Percentiles rank a stretch among this genome's conserved stretches.
Conservation (phyloP, 73 alveolate genomes). For the Uronychia binucleata region DNA sequence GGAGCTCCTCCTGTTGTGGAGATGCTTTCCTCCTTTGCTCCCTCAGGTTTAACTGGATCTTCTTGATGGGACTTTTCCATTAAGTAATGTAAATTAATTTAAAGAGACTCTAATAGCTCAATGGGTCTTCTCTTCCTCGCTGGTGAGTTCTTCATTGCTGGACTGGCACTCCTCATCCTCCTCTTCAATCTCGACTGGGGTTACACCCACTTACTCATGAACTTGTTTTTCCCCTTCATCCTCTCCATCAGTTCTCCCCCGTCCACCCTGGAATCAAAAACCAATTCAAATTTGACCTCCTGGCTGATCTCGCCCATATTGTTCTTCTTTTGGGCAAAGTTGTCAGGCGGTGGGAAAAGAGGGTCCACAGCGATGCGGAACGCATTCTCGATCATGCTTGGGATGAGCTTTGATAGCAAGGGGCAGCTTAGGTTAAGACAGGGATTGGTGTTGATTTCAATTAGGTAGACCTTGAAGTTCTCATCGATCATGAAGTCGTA, state of each 20-base stretch:
- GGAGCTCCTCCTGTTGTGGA: too few species aligned
- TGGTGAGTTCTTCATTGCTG: background rate
- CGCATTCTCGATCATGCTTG: conserved; percentile 74
- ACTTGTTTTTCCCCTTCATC: background rate
- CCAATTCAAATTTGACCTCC: conserved; percentile 35
- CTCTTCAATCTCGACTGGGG: background rate
- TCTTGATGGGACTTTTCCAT: background rate
- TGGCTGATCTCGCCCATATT: background rate
- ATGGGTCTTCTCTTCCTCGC: background rate
- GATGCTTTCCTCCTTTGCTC: background rate
- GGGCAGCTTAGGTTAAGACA: conserved; percentile 82
- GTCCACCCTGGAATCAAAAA: conserved; percentile 56
- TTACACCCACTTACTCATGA: background rate
- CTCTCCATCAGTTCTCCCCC: background rate
- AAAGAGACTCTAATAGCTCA: background rate
- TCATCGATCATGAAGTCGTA: conserved; percentile 83
- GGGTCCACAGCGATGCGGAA: conserved; percentile 77
- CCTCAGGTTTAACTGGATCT: background rate
- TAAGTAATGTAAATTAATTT: background rate
- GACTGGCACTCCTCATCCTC: background rate
- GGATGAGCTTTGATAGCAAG: conserved; percentile 66
- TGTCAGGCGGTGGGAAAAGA: conserved; percentile 61
- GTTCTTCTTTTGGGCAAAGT: background rate
- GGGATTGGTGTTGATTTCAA: conserved; percentile 83
- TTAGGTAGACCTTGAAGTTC: conserved; percentile 65